Conservation (phyloP, 805 yeast species). For the Kodamaea laetipori region DNA sequence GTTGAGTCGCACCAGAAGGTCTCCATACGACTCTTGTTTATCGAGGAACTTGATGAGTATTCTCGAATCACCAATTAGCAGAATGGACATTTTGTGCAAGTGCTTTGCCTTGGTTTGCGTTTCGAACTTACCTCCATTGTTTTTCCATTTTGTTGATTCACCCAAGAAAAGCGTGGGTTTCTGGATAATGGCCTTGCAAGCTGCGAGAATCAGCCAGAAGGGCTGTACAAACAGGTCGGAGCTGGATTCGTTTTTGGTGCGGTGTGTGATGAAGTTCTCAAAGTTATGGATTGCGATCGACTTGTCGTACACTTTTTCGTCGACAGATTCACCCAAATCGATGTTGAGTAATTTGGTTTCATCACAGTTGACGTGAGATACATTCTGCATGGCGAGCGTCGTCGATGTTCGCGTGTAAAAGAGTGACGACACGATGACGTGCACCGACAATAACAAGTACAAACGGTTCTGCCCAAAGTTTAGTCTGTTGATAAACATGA, state of each 20-base stretch:
- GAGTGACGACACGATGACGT: slow-evolving; percentile 17
- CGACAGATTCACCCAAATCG: slow-evolving; percentile 11
- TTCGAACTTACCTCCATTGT: slow-evolving; percentile 25
- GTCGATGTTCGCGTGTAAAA: neutral
- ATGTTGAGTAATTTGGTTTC: slow-evolving; percentile 16
- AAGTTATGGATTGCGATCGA: slow-evolving; percentile 18
- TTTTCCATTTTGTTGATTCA: slow-evolving; percentile 25
- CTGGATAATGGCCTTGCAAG: slow-evolving; percentile 32
- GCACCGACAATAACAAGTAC: slow-evolving; percentile 17
- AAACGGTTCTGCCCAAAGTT: slow-evolving; percentile 15
- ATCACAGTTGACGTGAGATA: slow-evolving; percentile 17
- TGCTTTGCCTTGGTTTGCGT: neutral
- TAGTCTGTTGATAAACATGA: slow-evolving; percentile 16
- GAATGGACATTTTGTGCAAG: slow-evolving; percentile 22
- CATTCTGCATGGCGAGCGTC: neutral
- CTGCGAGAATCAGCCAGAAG: slow-evolving; percentile 46
- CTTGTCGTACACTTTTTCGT: slow-evolving; percentile 7
- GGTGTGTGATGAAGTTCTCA: slow-evolving; percentile 18
- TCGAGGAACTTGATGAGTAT: slow-evolving; percentile 30
- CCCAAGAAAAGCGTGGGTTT: slow-evolving; percentile 37
- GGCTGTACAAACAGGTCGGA: slow-evolving; percentile 34
- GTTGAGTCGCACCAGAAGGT: slow-evolving; percentile 20
- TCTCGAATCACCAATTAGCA: slow-evolving; percentile 33
- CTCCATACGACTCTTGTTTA: neutral
- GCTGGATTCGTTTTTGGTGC: slow-evolving; percentile 13